Base-by-base conservation (phyloP, 306 rosid species). In the Castanea crenata region DNA sequence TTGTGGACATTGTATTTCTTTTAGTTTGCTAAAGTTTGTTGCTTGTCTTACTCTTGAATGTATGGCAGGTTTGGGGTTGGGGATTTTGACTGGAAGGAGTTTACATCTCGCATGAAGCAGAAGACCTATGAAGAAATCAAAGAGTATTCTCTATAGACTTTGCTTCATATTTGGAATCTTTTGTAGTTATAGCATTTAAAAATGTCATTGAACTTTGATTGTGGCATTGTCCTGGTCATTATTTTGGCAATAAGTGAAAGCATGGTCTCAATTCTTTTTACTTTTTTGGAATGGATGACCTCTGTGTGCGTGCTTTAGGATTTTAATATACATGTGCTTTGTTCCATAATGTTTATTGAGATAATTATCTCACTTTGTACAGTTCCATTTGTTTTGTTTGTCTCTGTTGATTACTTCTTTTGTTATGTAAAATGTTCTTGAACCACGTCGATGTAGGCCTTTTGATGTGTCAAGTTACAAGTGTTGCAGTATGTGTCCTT, bases 71-170 rank as follows among this genome's bases (percentile, higher is more conserved):
- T 91, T 78, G 99, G 99, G 63, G 90, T 90, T 65, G 99, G 97
- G 78, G 89, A 95, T 77, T 93, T 83, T 86, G 97, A 95, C 84
- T 93, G 99, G 99, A 89, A 88, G 85, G 98, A 95, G 84, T 95
- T 91, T 84, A 76, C 88, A 55, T 78, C 88, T 61, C 97, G 99
- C 85, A 86, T 93, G 96, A 95, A 93, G 84, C 97, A 89, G 86
- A 95, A 95, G 90, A 89, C 99, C 25, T 85, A 81, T 41, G 96
- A 93, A 80, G 99, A 95, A 87, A 91, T 91, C 79, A 92, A 80
- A 80, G 95, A 88, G 99, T 95, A 93, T 62, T 21, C 14, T 35
- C 78, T 80, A n/a, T 83, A 32, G 54, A 57, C 63, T 78, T 23
- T 74, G 55, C 81, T 79, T 83, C 74, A 54, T 74, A 71, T 77